Conservation (phyloP, 148 eudicot genomes). For the Rhododendron molle region DNA sequence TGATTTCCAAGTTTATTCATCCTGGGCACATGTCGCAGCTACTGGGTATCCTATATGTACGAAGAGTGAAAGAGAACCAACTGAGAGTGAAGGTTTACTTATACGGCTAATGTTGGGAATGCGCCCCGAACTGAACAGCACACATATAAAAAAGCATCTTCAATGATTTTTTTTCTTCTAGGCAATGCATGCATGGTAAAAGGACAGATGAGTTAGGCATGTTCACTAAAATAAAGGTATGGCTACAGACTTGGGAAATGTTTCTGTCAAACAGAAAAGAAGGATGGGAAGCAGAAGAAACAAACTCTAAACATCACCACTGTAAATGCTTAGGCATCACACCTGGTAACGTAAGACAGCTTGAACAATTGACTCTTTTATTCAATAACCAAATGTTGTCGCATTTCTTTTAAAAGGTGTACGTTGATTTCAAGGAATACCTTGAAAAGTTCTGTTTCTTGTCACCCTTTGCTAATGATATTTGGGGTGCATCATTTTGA, state of each 20-base stretch:
- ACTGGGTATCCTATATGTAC: neutral
- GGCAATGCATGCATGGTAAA: neutral
- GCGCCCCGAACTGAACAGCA: neutral
- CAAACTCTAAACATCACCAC: neutral
- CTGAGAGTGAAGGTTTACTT: neutral
- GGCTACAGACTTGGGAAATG: neutral
- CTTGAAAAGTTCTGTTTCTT: neutral
- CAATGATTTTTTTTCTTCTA: neutral
- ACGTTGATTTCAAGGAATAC: neutral
- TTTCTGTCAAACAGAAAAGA: neutral
- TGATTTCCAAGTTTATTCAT: neutral
- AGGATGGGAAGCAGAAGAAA: neutral
- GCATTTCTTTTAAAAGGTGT: neutral
- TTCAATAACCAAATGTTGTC: neutral
- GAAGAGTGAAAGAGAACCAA: neutral
- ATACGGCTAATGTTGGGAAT: neutral
- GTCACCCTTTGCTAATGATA: neutral
- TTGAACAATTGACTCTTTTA: neutral
- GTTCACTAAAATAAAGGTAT: neutral
- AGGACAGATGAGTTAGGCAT: neutral
- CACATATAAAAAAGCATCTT: neutral
- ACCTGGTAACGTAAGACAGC: neutral
- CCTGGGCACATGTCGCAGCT: neutral
- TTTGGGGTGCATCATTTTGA: neutral
- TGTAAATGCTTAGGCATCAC: neutral